Evolutionary conservation across 257 asterid genomes (phyloP).

Genomic region (Solanum sitiens): DNA sequence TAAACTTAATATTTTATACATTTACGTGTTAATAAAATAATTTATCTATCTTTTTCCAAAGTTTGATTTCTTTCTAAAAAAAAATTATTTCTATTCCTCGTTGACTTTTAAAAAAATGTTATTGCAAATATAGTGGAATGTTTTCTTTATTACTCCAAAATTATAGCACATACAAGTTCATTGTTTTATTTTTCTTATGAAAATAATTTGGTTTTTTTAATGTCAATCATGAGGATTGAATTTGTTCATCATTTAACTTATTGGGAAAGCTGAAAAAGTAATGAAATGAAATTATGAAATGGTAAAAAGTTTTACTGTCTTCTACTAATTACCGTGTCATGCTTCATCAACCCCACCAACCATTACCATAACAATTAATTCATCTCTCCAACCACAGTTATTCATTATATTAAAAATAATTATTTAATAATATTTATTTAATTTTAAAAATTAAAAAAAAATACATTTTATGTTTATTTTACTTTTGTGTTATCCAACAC

Average conservation of each 20-base stretch:
- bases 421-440: too few relatives aligned
- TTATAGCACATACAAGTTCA: neutral
- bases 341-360: neutral
- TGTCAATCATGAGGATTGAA: neutral
- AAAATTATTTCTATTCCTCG: neutral
- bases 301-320: neutral
- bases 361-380: neutral
- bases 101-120: neutral
- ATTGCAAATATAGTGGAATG: neutral
- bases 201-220: neutral
- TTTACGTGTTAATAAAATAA: neutral
- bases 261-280: neutral
- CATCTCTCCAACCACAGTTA: too few relatives aligned
- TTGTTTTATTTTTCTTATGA: neutral
- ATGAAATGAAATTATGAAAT: neutral
- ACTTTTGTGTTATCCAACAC: fast-evolving
- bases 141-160: neutral
- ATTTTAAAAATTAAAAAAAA: too few relatives aligned
- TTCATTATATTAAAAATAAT: too few relatives aligned
- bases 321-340: neutral
- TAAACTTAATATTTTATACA: too few relatives aligned
- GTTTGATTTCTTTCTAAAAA: neutral
- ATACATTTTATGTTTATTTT: too few relatives aligned
- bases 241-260: neutral
- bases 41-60: neutral